These are phyloP conservation scores for Teratosphaeria destructans DNA, from an alignment of 2,329 filamentous ascomycete species.

Conservation along the genomic window DNA sequence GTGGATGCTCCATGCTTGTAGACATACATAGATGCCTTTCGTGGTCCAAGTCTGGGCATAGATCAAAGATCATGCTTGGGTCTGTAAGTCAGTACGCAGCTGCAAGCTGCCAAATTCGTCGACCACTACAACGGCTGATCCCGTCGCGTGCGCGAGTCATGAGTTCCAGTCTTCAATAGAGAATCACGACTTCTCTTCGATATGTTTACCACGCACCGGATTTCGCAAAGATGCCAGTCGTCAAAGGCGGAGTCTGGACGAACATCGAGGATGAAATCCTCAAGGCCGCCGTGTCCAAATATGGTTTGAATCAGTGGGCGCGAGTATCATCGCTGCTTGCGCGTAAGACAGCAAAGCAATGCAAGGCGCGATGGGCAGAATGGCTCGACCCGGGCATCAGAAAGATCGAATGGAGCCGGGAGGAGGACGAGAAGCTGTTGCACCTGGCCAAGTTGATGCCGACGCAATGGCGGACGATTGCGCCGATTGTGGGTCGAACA, in stretches of 20 bases:
- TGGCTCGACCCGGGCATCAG: slow-evolving; percentile 97
- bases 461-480: slow-evolving; percentile 97
- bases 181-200: not conserved
- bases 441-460: slow-evolving; percentile 98
- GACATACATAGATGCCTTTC: not conserved
- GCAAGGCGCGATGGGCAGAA: slow-evolving; percentile 96
- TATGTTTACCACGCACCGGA: not conserved
- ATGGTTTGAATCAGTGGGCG: slow-evolving; percentile 95
- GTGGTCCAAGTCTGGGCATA: not conserved
- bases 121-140: not conserved
- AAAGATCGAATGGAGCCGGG: slow-evolving; percentile 98
- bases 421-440: slow-evolving; percentile 94
- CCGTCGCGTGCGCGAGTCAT: not conserved
- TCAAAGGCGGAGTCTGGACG: slow-evolving; percentile 59
- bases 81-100: not conserved
- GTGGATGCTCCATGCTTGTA: not conserved
- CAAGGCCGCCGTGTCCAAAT: slow-evolving; percentile 89
- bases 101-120: not conserved
- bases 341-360: slow-evolving; percentile 96
- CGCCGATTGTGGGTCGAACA: slow-evolving; percentile 88
- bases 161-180: not conserved
- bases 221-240: slow-evolving; percentile 47
- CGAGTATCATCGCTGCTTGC: slow-evolving; percentile 94
- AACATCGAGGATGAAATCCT: slow-evolving; percentile 88
- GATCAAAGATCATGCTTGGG: not conserved